Evolutionary conservation across 2,329 filamentous ascomycete species (phyloP), one percentile per base, ranked within the genome.

Genomic region (Trichophyton rubrum): DNA sequence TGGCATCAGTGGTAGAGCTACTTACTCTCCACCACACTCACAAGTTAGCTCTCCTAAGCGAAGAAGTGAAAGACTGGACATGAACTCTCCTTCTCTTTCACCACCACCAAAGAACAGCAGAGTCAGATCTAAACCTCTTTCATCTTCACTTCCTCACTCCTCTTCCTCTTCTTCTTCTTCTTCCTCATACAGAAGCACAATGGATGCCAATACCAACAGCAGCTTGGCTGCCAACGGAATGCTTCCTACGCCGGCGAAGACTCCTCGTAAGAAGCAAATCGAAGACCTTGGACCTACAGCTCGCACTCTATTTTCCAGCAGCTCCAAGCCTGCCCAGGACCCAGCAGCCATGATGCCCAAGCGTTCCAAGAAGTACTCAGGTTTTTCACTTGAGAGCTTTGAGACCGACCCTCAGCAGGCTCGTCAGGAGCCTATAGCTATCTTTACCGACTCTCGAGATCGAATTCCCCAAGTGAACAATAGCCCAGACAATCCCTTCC

Each of bases 391-490:
- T 24, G 75, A 76, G 60, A 75, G 74, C 62, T 77, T 77, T 53
- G 68, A 68, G 30, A 69, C 73, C 13, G 68, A 73, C 33, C 61
- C 68, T 13, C 67, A 67, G 27, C 62, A 63, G 20, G 64, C 65
- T 20, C 67, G 64, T 22, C 71, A 75, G 45, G 69, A 72, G 3
- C 71, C 75, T 59, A 80, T 85, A 53, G 71, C 80, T 58, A 82
- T 86, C 63, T 85, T 79, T 71, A 85, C 82, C n/a, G 83, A 86
- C 66, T 80, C 80, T 27, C 80, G 83, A 64, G 83, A 85, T 67
- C 79, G 81, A 53, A 73, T 85, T 35, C 83, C 83, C 13, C 75
- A 79, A 57, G 61, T 78, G 1, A 80, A 81, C 63, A 68, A 75
- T 3, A 75, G 73, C 38, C 74, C 78, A 55, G 77, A 79, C 59